Percentiles rank a stretch among this genome's conserved stretches.
phyloP scores from a whole-genome alignment of 2,329 filamentous ascomycete genomes.

The Colletotrichum godetiae region DNA sequence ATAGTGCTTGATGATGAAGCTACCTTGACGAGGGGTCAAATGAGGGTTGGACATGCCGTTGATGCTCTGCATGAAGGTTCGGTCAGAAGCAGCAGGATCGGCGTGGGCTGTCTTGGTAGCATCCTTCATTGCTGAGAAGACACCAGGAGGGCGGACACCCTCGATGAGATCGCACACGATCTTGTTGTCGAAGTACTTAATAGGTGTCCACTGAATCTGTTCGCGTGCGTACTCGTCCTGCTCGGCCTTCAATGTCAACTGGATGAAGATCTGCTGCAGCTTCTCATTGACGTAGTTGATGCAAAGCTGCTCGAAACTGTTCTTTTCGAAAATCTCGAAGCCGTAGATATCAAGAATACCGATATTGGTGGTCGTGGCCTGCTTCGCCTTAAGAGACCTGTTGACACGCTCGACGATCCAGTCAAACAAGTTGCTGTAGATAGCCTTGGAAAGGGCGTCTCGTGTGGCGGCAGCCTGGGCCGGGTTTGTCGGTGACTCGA shows the following conservation, averaged over 20 bases:
- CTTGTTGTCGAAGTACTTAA: constrained; percentile 99
- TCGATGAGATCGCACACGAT: constrained; percentile 98
- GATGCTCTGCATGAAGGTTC: constrained; percentile 93
- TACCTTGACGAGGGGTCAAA: constrained; percentile 90
- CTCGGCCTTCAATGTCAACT: constrained; percentile 94
- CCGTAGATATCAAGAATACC: constrained; percentile 99
- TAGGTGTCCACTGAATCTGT: constrained; percentile 98
- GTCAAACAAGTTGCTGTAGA: constrained; percentile 97
- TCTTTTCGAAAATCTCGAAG: constrained; percentile 99
- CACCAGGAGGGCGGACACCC: constrained; percentile 86
- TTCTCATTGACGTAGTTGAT: constrained; percentile 99
- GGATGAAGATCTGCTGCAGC: constrained; percentile 98
- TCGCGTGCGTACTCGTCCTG: constrained; percentile 97
- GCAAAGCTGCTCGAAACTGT: constrained; percentile 98
- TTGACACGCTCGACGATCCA: constrained; percentile 98
- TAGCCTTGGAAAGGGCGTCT: constrained; percentile 93
- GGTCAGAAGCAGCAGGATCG: constrained; percentile 91
- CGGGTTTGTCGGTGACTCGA: constrained; percentile 84
- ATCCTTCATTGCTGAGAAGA: constrained; percentile 97
- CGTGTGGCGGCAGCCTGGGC: constrained; percentile 88
- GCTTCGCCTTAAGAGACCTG: constrained; percentile 83
- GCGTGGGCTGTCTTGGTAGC: constrained; percentile 98
- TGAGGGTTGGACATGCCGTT: constrained; percentile 93
- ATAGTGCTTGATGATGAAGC: constrained; percentile 99
- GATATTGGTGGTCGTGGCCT: constrained; percentile 83